A percentile compares a stretch with the other conserved stretches of the same genome.
phyloP scores from a whole-genome alignment of 1,284 basidiomycete genomes.

The Erythrobasidium hasegawianum region DNA sequence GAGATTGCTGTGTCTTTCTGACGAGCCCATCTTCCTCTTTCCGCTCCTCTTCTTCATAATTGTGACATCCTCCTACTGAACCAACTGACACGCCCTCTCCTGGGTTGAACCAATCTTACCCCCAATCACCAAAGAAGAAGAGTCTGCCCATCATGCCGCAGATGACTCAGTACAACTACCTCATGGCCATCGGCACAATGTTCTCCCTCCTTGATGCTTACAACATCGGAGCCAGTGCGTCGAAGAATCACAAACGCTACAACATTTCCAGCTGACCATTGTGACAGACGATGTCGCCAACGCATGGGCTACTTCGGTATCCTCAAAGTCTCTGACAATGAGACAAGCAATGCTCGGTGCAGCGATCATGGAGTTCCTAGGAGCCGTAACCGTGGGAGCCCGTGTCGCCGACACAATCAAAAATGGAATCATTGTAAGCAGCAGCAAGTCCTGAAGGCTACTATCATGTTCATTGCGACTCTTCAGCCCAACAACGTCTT shows the following conservation, averaged over 20 bases:
- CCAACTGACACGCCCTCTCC: background rate
- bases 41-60: background rate
- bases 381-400: conserved; percentile 52
- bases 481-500: conserved; percentile 46
- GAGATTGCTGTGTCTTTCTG: no score
- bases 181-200: conserved; percentile 51
- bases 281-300: conserved; percentile 50
- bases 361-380: conserved; percentile 52
- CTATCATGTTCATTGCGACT: conserved; percentile 24
- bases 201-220: conserved; percentile 52
- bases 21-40: background rate
- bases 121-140: background rate
- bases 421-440: conserved; percentile 51
- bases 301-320: conserved; percentile 54
- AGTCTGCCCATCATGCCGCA: conserved; percentile 5
- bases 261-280: background rate
- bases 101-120: background rate
- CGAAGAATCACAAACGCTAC: conserved; percentile 9
- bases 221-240: conserved; percentile 54
- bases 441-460: background rate
- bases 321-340: conserved; percentile 53
- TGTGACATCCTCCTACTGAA: background rate
- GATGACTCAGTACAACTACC: conserved; percentile 50
- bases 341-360: conserved; percentile 52
- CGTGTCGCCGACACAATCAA: conserved; percentile 54